Base-by-base conservation (phyloP, 192 early-diverging fungal genomes). In the Coemansia pectinata region DNA sequence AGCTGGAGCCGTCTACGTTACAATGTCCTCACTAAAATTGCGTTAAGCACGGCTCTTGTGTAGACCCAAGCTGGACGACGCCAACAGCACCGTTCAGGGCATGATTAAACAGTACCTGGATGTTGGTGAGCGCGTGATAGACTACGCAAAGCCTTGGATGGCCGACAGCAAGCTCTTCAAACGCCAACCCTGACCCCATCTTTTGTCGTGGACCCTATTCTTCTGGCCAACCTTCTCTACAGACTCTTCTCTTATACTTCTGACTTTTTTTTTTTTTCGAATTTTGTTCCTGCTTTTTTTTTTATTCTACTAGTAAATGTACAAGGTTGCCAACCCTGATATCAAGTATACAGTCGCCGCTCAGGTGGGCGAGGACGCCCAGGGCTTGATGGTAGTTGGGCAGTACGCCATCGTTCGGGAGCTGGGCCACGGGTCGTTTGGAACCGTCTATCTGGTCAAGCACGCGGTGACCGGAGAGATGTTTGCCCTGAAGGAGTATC, bases 401-500 rank as follows among this genome's bases (percentile, higher is more conserved):
- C 87, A 97, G 53, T 99, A 98, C 69, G 62, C 86, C 25, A 64
- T 99, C 11, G 86, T 86, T 64, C 77, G 88, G 48, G 85, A 87
- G 64, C 89, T 99, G 44, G 97, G 97, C 12, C 78, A 86, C 21
- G 97, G 97, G 21, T 87, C 92, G 38, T 99, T 90, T 77, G 97
- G 97, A 29, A 93, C 88, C 5, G 97, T 99, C 1, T 88, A 92
- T 75, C 76, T 91, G 33, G 94, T 85, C 34, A 74, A 83, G 45
- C 88, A 93, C 77, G 84, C 70, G 23, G 69, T 73, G 17, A 87
- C 84, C 10, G 73, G 77, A 9, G 69, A 65, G 39, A 8, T 40
- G 55, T 76, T 62, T 70, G 97, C 97, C 17, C 90, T 97, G 60
- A 99, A 99, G 83, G 97, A 96, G 81, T 96, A 96, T 63, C 89